Evolutionary conservation across 768 basidiomycete genomes (phyloP), one percentile per base, ranked within the genome.

Genomic region (Tulasnella calospora): DNA sequence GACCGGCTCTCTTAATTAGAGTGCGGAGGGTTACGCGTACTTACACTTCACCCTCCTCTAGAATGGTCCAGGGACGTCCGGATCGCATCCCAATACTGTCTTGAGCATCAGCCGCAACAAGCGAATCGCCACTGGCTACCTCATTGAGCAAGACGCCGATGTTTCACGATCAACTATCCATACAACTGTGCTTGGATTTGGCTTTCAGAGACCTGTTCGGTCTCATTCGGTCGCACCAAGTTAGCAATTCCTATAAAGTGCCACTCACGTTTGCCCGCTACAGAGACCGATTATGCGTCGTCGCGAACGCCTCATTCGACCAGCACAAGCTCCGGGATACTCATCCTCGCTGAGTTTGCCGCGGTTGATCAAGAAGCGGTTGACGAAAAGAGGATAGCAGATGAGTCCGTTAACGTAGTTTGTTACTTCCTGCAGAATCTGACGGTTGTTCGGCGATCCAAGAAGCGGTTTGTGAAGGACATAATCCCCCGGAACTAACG

Each of bases 121-220:
- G 13, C 38, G 13, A 40, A 40, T 40, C 4, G 8, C 40, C 40
- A 12, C 40, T 12, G 13, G 92, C 0, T 87, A 91, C 30, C 87
- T 99, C 36, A 86, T 95, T 4, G 91, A 93, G 70, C 92, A 92
- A 82, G 88, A 90, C 57, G 86, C 89, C 1, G 84, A 98, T 80
- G 94, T 99, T 23, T 98, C 98, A 6, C 91, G 98, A 19, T 95
- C 93, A 7, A 99, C 92, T 12, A 98, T 99, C 0, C 98, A 99
- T 84, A 99, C 99, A 83, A 96, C 98, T 0, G 94, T 99, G 3
- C 94, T 99, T 0, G 94, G 99, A 4, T n/a, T 87, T 99, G 46
- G 95, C 95, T 5, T 90, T 92, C 19, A 93, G 94, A 82, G 95
- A 95, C 0, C 89, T 96, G 3, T 97, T 97, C 82, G 97, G 98